Evolutionary conservation across 2,329 filamentous ascomycete species (phyloP), one percentile per base, ranked within the genome.

Genomic region (Monilinia aucupariae): DNA sequence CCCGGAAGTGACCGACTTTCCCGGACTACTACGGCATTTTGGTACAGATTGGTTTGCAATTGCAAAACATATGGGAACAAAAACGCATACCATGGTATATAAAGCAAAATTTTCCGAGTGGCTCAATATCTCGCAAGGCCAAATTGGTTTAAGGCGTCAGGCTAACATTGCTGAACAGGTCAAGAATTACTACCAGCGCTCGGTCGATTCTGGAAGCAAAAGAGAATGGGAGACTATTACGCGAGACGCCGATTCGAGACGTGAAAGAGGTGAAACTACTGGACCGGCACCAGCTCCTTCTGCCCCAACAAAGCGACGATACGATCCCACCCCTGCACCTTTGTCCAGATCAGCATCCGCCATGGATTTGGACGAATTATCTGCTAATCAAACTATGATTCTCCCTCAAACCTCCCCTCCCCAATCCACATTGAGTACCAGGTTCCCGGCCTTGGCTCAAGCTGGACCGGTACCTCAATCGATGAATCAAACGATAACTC

Each of bases 41-140:
- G 90, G 90, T 64, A 91, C 87, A 20, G 89, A 94, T 73, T 94
- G 89, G 84, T 78, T 79, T 55, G 84, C 83, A 5, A 93, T 93
- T 75, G 88, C 90, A 48, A 80, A 80, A 59, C 85, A 91, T 70
- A 92, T 94, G 88, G 87, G 88, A 56, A 91, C 89, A 5, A 93
- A 93, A 76, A 93, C 90, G 22, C 83, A 88, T 62, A 89, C 89
- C n/a, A 94, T 94, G 90, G 90, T 90, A 79, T 74, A 81, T 73
- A 69, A 61, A 56, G 51, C 55, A 53, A 50, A 61, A 68, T 72
- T 70, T 70, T 68, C 71, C 69, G 74, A 69, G 68, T 66, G 64
- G 66, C 53, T 70, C 67, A 61, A 63, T 66, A 64, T 71, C 64
- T 61, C 65, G 43, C 68, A 63, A 61, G 67, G 69, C 66, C 72